These are phyloP conservation scores for Ilyonectria destructans DNA, from an alignment of 2,329 filamentous ascomycete genomes.

Conservation along the genomic window DNA sequence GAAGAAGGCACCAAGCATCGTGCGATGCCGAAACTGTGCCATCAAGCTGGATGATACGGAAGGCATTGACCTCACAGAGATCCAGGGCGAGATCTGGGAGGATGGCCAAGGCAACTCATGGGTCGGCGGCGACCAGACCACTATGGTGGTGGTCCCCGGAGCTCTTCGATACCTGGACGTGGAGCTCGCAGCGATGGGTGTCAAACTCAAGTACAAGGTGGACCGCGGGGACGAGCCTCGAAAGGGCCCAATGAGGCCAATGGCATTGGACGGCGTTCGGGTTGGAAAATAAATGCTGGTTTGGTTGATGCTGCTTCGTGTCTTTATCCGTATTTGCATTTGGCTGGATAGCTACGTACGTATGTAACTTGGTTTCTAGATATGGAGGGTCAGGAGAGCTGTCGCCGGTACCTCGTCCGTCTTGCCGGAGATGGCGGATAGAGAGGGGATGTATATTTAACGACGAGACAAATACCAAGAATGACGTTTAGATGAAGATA, in stretches of 20 bases:
- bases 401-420: constrained; percentile 17
- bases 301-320: constrained; percentile 25
- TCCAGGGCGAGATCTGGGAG: constrained; percentile 88
- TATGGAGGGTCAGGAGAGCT: constrained; percentile 4
- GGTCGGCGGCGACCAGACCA: constrained; percentile 91
- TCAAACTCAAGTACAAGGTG: constrained; percentile 88
- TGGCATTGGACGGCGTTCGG: constrained; percentile 51
- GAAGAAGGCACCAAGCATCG: constrained; percentile 77
- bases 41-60: constrained; percentile 71
- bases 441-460: constrained; percentile 32
- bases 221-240: constrained; percentile 76
- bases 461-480: constrained; percentile 27
- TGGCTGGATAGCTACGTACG: constrained; percentile 38
- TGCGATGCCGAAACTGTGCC: constrained; percentile 87
- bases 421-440: constrained; percentile 7
- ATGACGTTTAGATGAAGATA: constrained; percentile 12
- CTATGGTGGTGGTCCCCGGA: constrained; percentile 91
- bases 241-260: constrained; percentile 66
- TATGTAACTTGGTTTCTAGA: constrained; percentile 19
- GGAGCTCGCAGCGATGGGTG: constrained; percentile 95
- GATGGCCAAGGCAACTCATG: constrained; percentile 89
- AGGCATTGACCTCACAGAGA: constrained; percentile 69
- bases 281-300: constrained; percentile 48
- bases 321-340: constrained; percentile 35
- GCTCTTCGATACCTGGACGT: constrained; percentile 95